These are phyloP conservation scores for Vickermania spadyakhi DNA, from an alignment of 208 protist genomes.

Conservation along the genomic window DNA sequence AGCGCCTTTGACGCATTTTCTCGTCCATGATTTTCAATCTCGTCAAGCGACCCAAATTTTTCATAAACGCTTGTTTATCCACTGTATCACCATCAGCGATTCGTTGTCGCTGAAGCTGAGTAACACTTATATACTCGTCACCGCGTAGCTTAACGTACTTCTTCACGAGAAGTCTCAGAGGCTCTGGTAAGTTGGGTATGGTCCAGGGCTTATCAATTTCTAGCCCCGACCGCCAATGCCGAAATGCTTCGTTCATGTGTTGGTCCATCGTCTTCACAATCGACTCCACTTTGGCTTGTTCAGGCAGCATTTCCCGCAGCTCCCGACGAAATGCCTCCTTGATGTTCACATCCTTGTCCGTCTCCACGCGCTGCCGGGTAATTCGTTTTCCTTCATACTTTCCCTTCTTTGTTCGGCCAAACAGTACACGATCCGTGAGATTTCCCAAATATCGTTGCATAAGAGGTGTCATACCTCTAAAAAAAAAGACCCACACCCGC, in stretches of 20 bases:
- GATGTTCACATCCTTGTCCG: conserved; percentile 99
- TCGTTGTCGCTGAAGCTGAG: conserved; percentile 99
- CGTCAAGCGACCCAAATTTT: conserved; percentile 99
- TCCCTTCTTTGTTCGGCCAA: conserved; percentile 93
- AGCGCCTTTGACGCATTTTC: conserved; percentile 97
- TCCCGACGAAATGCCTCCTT: conserved; percentile 99
- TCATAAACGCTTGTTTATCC: conserved; percentile 99
- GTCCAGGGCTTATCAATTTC: conserved; percentile 97
- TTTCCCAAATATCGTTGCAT: conserved; percentile 99
- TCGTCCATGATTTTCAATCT: conserved; percentile 99
- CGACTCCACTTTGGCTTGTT: conserved; percentile 94
- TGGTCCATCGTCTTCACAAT: conserved; percentile 97
- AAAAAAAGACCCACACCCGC: conserved; percentile 99
- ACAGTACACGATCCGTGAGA: conserved; percentile 98
- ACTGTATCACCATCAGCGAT: conserved; percentile 98
- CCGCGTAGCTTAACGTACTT: conserved; percentile 99
- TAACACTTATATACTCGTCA: conserved; percentile 99
- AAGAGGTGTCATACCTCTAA: conserved; percentile 99
- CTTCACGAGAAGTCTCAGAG: conserved; percentile 99
- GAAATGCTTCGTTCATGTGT: conserved; percentile 99
- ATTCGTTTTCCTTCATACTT: conserved; percentile 98
- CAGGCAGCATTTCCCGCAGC: conserved; percentile 99
- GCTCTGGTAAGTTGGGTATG: conserved; percentile 96
- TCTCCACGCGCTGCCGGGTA: conserved; percentile 99
- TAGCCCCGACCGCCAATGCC: conserved; percentile 99